These are phyloP conservation scores for Antrodiella citrinella DNA, from an alignment of 768 basidiomycete species.

Conservation along the genomic window DNA sequence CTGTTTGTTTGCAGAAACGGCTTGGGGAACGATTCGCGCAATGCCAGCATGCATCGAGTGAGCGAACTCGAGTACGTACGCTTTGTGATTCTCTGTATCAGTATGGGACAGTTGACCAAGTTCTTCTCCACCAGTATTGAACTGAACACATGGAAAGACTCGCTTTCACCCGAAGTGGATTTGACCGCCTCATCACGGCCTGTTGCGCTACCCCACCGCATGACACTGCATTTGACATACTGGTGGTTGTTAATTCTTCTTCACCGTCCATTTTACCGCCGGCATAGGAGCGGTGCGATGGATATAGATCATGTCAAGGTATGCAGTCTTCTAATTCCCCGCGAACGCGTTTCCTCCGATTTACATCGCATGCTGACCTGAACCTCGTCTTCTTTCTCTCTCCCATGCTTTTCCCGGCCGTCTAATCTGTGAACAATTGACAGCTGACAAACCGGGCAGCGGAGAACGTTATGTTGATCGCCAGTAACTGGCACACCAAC, in stretches of 20 bases:
- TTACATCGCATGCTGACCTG: background rate
- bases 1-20: constrained; percentile 34
- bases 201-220: constrained; percentile 42
- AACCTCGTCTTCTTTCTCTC: background rate
- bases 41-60: constrained; percentile 38
- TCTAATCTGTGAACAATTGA: background rate
- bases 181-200: constrained; percentile 39
- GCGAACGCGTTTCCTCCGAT: background rate
- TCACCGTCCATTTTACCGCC: constrained; percentile 41
- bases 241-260: constrained; percentile 56
- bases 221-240: constrained; percentile 49
- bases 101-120: too few relatives aligned
- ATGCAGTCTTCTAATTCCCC: constrained; percentile 1
- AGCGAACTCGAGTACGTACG: constrained; percentile 44
- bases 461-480: constrained; percentile 47
- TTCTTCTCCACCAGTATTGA: constrained; percentile 13
- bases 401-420: background rate
- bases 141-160: constrained; percentile 31
- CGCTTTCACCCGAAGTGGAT: constrained; percentile 35
- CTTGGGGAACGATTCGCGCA: constrained; percentile 32
- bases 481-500: constrained; percentile 39
- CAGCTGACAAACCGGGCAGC: constrained; percentile 47
- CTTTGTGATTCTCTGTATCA: too few relatives aligned
- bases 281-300: constrained; percentile 26
- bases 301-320: constrained; percentile 49